phyloP scores from a whole-genome alignment of 148 eudicot species.

The Vaccinium corymbosum region DNA sequence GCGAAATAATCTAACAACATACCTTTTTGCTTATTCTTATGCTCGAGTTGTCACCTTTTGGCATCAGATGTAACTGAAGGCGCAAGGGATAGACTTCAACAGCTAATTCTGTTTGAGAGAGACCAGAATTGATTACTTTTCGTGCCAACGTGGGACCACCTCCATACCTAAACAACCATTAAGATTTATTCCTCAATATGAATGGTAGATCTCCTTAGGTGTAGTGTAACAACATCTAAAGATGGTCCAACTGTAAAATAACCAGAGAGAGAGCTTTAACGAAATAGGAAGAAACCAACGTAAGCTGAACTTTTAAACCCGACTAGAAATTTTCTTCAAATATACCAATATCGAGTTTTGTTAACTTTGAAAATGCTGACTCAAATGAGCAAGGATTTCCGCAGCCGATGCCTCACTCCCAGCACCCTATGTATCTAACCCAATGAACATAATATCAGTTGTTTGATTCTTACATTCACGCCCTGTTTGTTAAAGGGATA shows the following conservation, averaged over 20 bases:
- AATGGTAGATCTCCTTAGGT: neutral
- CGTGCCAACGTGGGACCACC: constrained; percentile 92
- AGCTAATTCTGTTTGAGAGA: constrained; percentile 74
- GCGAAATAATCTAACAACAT: neutral
- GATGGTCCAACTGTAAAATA: neutral
- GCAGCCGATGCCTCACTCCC: neutral
- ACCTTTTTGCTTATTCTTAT: constrained; percentile 97
- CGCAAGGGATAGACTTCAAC: constrained; percentile 92
- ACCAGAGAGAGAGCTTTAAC: neutral
- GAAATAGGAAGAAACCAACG: neutral
- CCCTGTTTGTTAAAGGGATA: too few species aligned
- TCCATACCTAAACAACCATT: constrained; percentile 71
- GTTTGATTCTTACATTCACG: neutral
- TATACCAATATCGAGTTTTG: neutral
- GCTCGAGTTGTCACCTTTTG: constrained; percentile 60
- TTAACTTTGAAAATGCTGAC: neutral
- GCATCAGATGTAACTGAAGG: constrained; percentile 73
- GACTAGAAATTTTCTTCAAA: neutral
- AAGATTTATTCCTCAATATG: constrained; percentile 12
- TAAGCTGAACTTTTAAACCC: neutral
- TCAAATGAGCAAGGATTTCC: neutral
- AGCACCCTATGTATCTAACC: neutral
- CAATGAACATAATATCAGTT: neutral
- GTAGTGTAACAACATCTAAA: constrained; percentile 1
- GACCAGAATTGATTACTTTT: constrained; percentile 75